These are phyloP conservation scores for Pythium dissotocum DNA, from an alignment of 352 stramenopile species.

Conservation along the genomic window DNA sequence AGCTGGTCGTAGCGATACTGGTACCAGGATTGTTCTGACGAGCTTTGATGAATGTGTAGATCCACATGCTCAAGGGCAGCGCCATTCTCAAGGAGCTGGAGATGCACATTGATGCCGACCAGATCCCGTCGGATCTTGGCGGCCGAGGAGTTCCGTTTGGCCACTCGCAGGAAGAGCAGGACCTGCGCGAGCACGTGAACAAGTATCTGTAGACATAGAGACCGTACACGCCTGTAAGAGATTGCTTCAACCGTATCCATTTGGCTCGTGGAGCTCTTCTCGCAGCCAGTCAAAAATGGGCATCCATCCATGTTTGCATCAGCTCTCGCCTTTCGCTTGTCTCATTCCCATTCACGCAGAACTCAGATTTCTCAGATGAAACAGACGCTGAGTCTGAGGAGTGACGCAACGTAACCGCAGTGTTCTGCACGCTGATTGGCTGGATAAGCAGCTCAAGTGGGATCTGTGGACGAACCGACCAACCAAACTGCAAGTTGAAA, in stretches of 20 bases:
- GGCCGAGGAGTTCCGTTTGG: conserved; percentile 59
- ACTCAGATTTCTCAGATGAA: background rate
- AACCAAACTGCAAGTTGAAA: conserved; percentile 40
- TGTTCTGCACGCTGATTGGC: conserved; percentile 13
- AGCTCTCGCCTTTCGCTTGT: background rate
- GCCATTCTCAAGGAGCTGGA: conserved; percentile 74
- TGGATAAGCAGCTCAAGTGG: conserved; percentile 2
- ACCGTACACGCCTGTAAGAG: conserved; percentile 8
- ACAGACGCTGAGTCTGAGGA: conserved; percentile 16
- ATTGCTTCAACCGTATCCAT: background rate
- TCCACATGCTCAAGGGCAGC: conserved; percentile 81
- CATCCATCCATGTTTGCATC: background rate
- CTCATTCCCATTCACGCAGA: background rate
- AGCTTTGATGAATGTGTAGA: conserved; percentile 1
- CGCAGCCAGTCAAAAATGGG: conserved; percentile 14
- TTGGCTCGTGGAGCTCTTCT: conserved; percentile 11
- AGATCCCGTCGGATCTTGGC: conserved; percentile 75
- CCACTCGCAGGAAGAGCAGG: conserved; percentile 71
- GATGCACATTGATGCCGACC: conserved; percentile 65
- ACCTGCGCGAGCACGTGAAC: conserved; percentile 60
- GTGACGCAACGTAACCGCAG: background rate
- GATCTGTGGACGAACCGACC: conserved; percentile 28
- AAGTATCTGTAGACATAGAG: conserved; percentile 57
- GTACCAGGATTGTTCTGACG: background rate
- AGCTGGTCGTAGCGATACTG: background rate